Conservation (phyloP, 1,139 yeast species). For the Yamadazyma membranifaciens region DNA sequence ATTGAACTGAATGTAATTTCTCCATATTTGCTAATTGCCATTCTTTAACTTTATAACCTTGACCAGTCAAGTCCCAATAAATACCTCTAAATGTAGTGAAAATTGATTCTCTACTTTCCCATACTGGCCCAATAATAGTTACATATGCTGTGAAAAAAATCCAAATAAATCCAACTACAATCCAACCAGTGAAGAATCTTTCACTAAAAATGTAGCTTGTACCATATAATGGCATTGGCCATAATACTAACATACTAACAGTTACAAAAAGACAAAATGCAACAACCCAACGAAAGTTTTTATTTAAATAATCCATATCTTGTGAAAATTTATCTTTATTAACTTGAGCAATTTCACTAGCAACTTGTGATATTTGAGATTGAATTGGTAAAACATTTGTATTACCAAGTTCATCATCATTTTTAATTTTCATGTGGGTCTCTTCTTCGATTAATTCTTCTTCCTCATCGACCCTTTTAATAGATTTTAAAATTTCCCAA, state of each 20-base stretch:
- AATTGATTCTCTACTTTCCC: slow-evolving; percentile 68
- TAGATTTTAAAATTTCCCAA: slow-evolving; percentile 62
- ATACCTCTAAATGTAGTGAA: slow-evolving; percentile 66
- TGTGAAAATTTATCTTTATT: slow-evolving; percentile 36
- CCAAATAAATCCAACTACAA: slow-evolving; percentile 73
- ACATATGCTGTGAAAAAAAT: slow-evolving; percentile 54
- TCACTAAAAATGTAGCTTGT: slow-evolving; percentile 66
- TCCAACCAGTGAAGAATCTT: slow-evolving; percentile 80
- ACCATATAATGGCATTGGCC: slow-evolving; percentile 94
- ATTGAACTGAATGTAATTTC: slow-evolving; percentile 62
- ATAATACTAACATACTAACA: slow-evolving; percentile 58
- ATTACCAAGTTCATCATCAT: slow-evolving; percentile 27
- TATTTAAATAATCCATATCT: slow-evolving; percentile 37
- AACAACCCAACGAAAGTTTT: slow-evolving; percentile 56
- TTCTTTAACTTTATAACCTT: slow-evolving; percentile 61
- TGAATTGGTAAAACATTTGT: slow-evolving; percentile 28
- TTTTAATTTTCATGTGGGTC: slow-evolving; percentile 12
- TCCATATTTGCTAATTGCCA: slow-evolving; percentile 77
- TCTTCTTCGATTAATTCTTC: slow-evolving; percentile 52
- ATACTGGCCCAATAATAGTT: slow-evolving; percentile 60
- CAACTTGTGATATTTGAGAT: slow-evolving; percentile 38
- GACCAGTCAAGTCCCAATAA: slow-evolving; percentile 82
- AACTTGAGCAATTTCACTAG: slow-evolving; percentile 41
- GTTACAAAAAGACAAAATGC: slow-evolving; percentile 56
- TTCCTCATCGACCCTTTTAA: slow-evolving; percentile 61